A percentile compares a stretch with the other conserved stretches of the same genome.
Evolutionary conservation across 345 rosid genomes (phyloP).

Genomic region (Mallotus nudiflorus): DNA sequence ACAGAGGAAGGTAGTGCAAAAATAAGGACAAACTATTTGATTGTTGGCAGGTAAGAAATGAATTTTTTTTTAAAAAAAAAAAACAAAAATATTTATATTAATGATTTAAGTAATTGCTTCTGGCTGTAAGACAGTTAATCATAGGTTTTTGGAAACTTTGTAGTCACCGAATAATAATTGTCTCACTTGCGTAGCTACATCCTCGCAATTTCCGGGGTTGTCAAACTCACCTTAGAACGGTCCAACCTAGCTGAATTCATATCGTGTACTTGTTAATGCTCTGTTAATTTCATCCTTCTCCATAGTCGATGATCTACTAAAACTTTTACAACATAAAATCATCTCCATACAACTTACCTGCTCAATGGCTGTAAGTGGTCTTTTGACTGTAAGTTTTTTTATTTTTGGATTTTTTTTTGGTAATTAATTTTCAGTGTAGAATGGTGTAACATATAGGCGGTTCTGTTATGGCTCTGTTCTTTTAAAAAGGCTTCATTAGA

Average conservation of each 20-base stretch:
- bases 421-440: no score
- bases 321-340: neutral
- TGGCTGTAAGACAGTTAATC: neutral
- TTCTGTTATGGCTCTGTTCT: neutral
- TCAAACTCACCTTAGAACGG: neutral
- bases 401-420: no score
- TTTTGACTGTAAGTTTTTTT: no score
- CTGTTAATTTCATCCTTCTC: neutral
- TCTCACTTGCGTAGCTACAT: neutral
- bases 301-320: neutral
- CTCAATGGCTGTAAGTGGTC: constrained; percentile 15
- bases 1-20: neutral
- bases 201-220: neutral
- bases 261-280: neutral
- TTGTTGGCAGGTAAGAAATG: no score
- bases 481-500: neutral
- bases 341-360: neutral
- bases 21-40: neutral
- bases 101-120: no score
- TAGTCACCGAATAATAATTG: constrained; percentile 2
- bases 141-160: neutral
- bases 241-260: neutral
- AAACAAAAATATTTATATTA: no score
- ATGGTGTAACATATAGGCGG: no score
- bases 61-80: no score